Evolutionary conservation across 106 monocot species (phyloP).

Genomic region (Dendrobium catenatum): DNA sequence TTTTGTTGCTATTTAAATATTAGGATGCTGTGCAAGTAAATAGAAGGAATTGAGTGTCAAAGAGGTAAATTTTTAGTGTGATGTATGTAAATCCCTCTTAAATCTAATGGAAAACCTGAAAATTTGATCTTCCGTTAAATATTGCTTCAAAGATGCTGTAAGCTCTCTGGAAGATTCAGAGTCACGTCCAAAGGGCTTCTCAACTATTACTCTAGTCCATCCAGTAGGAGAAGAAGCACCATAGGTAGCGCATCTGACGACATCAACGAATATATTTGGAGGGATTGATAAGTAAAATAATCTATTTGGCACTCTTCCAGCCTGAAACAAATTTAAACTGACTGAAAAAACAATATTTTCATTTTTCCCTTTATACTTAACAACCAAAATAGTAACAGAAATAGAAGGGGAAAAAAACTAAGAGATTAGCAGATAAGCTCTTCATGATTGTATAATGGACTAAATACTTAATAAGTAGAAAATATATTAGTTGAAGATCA

Average conservation of each 20-base stretch:
- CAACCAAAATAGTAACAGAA: no score
- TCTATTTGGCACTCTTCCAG: slow-evolving; percentile 47
- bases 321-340: slow-evolving; percentile 27
- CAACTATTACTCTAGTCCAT: slow-evolving; percentile 84
- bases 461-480: no score
- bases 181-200: slow-evolving; percentile 87
- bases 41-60: no score
- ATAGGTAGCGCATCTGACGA: slow-evolving; percentile 48
- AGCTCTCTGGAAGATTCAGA: slow-evolving; percentile 69
- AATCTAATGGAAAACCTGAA: slow-evolving; percentile 42
- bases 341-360: not conserved
- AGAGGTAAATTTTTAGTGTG: no score
- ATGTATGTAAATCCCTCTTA: no score
- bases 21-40: no score
- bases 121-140: slow-evolving; percentile 73
- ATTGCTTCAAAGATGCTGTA: slow-evolving; percentile 49
- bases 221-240: slow-evolving; percentile 56
- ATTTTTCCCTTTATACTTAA: not conserved
- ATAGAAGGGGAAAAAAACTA: no score
- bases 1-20: no score
- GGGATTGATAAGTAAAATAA: slow-evolving; percentile 89
- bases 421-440: no score
- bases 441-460: no score
- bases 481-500: no score
- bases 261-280: slow-evolving; percentile 78